Evolutionary conservation across 345 rosid genomes (phyloP).

Genomic region (Eucalyptus virginea): DNA sequence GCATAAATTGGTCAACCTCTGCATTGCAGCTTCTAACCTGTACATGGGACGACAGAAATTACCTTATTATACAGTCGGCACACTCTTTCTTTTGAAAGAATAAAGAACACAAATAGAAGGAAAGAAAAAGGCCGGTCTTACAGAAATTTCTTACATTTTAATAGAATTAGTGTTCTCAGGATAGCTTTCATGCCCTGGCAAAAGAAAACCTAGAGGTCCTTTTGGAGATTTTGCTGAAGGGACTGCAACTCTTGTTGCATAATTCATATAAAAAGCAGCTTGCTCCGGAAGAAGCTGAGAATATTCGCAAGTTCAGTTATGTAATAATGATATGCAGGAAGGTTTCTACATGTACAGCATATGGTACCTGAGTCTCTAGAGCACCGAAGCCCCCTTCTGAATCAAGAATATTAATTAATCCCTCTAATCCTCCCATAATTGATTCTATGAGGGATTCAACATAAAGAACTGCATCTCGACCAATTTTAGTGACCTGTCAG

Average conservation of each 20-base stretch:
- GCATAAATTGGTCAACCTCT: conserved; percentile 89
- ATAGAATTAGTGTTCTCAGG: conserved; percentile 84
- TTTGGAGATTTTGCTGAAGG: conserved; percentile 77
- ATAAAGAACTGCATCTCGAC: conserved; percentile 91
- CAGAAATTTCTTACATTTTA: conserved; percentile 56
- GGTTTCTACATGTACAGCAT: background rate
- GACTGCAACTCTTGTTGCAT: conserved; percentile 46
- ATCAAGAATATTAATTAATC: conserved; percentile 94
- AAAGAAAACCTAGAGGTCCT: conserved; percentile 49
- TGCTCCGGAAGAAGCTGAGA: conserved; percentile 98
- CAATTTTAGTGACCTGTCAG: conserved; percentile 82
- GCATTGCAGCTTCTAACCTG: conserved; percentile 99
- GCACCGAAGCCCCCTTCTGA: conserved; percentile 99
- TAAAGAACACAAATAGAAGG: background rate
- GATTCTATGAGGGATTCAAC: conserved; percentile 98
- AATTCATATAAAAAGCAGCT: conserved; percentile 84
- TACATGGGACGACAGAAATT: background rate
- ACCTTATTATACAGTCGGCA: background rate
- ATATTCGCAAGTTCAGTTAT: conserved; percentile 10
- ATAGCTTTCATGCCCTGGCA: conserved; percentile 97
- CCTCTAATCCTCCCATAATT: conserved; percentile 98
- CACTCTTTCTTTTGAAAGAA: background rate
- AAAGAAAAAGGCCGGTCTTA: background rate
- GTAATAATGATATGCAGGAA: background rate
- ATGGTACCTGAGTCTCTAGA: conserved; percentile 77